phyloP scores from a whole-genome alignment of 768 basidiomycete genomes.

The Amanita brunnescens region DNA sequence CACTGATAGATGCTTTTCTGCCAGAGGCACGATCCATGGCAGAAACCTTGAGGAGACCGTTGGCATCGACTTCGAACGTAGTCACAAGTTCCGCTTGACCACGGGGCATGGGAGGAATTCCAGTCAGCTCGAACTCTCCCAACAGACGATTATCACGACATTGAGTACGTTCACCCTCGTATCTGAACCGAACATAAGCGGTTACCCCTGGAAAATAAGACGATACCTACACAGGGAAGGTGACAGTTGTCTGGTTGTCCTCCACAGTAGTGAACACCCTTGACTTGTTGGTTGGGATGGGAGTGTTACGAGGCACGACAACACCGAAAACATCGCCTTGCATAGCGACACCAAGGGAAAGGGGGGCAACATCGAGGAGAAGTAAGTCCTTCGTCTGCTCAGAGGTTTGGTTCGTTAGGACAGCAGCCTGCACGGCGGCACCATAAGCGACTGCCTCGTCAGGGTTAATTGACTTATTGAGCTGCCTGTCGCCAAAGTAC shows the following conservation, averaged over 20 bases:
- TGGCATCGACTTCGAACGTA: conserved; percentile 99
- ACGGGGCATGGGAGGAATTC: conserved; percentile 98
- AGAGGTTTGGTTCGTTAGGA: conserved; percentile 96
- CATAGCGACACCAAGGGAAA: conserved; percentile 99
- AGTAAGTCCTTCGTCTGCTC: conserved; percentile 99
- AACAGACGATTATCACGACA: conserved; percentile 99
- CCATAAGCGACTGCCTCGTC: conserved; percentile 99
- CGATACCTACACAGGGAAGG: conserved; percentile 85
- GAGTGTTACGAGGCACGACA: conserved; percentile 98
- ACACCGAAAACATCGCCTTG: conserved; percentile 99
- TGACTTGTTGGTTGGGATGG: conserved; percentile 99
- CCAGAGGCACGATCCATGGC: conserved; percentile 98
- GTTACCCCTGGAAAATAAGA: background rate
- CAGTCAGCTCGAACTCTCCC: conserved; percentile 98
- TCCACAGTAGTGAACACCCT: conserved; percentile 99
- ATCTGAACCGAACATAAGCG: conserved; percentile 31
- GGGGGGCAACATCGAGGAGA: conserved; percentile 95
- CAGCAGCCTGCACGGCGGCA: conserved; percentile 98
- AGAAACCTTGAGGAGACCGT: conserved; percentile 98
- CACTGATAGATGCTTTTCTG: conserved; percentile 97
- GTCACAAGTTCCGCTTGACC: conserved; percentile 99
- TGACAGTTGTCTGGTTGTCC: conserved; percentile 99
- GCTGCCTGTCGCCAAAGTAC: conserved; percentile 93
- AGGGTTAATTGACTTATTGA: conserved; percentile 99
- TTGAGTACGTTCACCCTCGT: conserved; percentile 99